Conservation (phyloP, 257 asterid genomes). For the Przewalskia tangutica region DNA sequence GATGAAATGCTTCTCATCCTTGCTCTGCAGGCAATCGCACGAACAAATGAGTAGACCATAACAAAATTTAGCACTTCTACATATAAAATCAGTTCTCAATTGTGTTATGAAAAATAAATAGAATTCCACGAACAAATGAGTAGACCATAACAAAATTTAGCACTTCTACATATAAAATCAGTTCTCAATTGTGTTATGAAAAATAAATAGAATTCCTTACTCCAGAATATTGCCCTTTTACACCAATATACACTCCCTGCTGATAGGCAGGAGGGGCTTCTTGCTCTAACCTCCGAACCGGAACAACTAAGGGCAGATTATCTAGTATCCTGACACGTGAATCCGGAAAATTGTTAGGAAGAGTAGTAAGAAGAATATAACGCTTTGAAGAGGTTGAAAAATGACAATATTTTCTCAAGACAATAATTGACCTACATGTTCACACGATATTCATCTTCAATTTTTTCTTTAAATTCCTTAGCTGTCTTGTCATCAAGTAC, state of each 20-base stretch:
- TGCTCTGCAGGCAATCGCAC: slow-evolving; percentile 37
- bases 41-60: not conserved
- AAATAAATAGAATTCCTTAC: slow-evolving; percentile 28
- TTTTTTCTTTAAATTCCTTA: slow-evolving; percentile 50
- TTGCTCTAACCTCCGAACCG: slow-evolving; percentile 46
- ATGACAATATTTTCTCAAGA: not conserved
- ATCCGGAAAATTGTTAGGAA: not conserved
- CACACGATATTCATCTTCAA: slow-evolving; percentile 55
- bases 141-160: not conserved
- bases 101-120: slow-evolving; percentile 21
- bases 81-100: not conserved
- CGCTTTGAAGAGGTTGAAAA: not conserved
- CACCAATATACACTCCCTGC: slow-evolving; percentile 59
- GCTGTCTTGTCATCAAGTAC: slow-evolving; percentile 48
- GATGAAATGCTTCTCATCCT: slow-evolving; percentile 57
- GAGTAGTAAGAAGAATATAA: not conserved
- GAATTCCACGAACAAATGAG: not conserved
- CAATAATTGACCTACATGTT: slow-evolving; percentile 43
- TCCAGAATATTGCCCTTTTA: slow-evolving; percentile 65
- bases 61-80: not conserved
- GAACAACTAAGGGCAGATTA: slow-evolving; percentile 74
- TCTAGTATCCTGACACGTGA: slow-evolving; percentile 52
- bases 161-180: not conserved
- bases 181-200: slow-evolving; percentile 17
- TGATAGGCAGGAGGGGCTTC: slow-evolving; percentile 57